Evolutionary conservation across 176 grass and related monocot genomes (phyloP).

Genomic region (Ananas comosus): DNA sequence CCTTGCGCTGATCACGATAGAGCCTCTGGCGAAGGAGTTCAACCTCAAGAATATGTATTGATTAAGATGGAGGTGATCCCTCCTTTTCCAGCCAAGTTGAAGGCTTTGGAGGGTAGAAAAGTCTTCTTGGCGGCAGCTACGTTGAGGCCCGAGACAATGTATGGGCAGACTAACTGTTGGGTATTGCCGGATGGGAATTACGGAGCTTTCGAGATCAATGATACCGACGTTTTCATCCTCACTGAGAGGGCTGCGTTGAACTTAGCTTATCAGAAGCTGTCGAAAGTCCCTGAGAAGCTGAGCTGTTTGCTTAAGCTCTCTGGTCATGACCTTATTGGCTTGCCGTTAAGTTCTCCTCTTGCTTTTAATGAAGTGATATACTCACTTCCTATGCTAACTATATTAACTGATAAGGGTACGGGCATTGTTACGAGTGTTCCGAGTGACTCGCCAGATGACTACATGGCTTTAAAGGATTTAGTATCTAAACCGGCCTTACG

Average conservation of each 20-base stretch:
- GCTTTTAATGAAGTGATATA: conserved; percentile 52
- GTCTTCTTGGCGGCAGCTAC: conserved; percentile 70
- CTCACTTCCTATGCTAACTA: conserved; percentile 59
- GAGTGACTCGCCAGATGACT: conserved; percentile 69
- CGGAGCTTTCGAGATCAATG: conserved; percentile 74
- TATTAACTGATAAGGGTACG: conserved; percentile 57
- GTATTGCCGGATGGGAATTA: conserved; percentile 65
- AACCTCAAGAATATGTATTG: conserved; percentile 65
- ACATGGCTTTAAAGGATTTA: conserved; percentile 60
- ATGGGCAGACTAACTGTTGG: conserved; percentile 81
- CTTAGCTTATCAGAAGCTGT: conserved; percentile 66
- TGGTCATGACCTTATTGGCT: conserved; percentile 57
- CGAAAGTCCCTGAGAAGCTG: conserved; percentile 41
- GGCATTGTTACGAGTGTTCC: conserved; percentile 64
- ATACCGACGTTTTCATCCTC: conserved; percentile 62
- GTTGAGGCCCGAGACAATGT: conserved; percentile 71
- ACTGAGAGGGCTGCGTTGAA: conserved; percentile 54
- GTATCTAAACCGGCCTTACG: conserved; percentile 47
- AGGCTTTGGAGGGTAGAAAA: conserved; percentile 49
- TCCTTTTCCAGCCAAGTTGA: conserved; percentile 59
- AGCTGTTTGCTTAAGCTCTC: conserved; percentile 51
- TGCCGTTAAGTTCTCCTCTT: conserved; percentile 52
- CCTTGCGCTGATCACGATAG: conserved; percentile 76
- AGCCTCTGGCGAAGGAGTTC: conserved; percentile 53
- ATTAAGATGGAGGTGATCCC: conserved; percentile 68